Conservation (phyloP, 306 rosid species). For the Lotus japonicus region DNA sequence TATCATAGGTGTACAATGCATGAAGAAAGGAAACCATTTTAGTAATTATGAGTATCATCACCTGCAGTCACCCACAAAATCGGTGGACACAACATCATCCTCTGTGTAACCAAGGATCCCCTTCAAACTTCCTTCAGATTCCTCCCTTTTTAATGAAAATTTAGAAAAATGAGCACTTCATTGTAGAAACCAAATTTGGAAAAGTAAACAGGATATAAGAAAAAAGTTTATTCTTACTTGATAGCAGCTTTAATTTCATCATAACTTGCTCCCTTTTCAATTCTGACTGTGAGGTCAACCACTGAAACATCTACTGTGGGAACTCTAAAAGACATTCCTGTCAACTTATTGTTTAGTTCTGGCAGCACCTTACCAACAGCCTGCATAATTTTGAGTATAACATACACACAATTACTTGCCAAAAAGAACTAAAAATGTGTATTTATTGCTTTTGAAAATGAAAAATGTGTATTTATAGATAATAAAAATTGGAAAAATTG, state of each 20-base stretch:
- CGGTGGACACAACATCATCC: conserved; percentile 79
- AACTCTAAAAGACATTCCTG: conserved; percentile 92
- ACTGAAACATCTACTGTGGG: conserved; percentile 92
- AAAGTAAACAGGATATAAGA: not conserved
- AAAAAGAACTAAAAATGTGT: too few relatives aligned
- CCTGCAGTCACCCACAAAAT: conserved; percentile 81
- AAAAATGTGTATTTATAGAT: not conserved
- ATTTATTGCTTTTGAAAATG: too few relatives aligned
- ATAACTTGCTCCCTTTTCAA: conserved; percentile 63
- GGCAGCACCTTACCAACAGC: conserved; percentile 96
- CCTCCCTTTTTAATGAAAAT: conserved; percentile 52
- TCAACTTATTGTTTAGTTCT: conserved; percentile 70
- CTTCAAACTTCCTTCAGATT: conserved; percentile 62
- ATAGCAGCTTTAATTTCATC: conserved; percentile 74
- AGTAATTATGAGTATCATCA: conserved; percentile 16
- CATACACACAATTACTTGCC: too few relatives aligned
- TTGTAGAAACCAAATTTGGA: not conserved
- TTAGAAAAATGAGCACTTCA: not conserved
- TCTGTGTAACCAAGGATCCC: conserved; percentile 78
- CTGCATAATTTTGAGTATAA: too few relatives aligned
- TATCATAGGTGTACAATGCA: not conserved
- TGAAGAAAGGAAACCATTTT: not conserved
- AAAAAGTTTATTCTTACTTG: conserved; percentile 40
- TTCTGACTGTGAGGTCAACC: conserved; percentile 88
- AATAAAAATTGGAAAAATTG: too few relatives aligned